Conservation (phyloP, 495 filamentous ascomycete genomes). For the Aspergillus mulundensis region DNA sequence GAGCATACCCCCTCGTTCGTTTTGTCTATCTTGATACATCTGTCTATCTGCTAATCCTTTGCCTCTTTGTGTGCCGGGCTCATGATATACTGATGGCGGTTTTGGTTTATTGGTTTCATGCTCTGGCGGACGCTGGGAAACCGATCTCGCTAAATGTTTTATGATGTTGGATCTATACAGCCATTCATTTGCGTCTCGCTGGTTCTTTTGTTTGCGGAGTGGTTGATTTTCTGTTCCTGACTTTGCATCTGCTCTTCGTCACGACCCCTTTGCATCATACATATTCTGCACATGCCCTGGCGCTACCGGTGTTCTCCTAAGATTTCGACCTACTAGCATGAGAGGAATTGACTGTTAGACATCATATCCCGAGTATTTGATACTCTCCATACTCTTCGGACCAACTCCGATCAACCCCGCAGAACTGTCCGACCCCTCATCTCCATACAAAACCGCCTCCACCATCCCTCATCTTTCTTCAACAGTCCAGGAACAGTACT, state of each 20-base stretch:
- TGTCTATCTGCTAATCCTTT: slow-evolving; percentile 5
- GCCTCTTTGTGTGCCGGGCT: neutral
- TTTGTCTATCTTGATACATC: neutral
- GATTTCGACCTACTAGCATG: slow-evolving; percentile 11
- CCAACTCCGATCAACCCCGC: slow-evolving; percentile 12
- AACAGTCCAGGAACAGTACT: neutral
- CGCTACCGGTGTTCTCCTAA: slow-evolving; percentile 21
- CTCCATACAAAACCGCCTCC: neutral
- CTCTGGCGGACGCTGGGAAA: slow-evolving; percentile 10
- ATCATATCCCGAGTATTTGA: neutral
- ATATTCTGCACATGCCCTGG: slow-evolving; percentile 23
- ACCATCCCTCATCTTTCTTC: neutral
- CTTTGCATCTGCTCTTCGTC: slow-evolving; percentile 6
- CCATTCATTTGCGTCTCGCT: slow-evolving; percentile 15
- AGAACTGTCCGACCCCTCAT: neutral
- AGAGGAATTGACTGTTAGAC: slow-evolving; percentile 8
- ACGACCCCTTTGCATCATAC: slow-evolving; percentile 11
- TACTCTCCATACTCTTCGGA: slow-evolving; percentile 1
- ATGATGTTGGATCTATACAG: slow-evolving; percentile 21
- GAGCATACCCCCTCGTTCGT: slow-evolving; percentile 17
- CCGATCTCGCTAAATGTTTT: slow-evolving; percentile 12
- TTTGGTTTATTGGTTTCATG: slow-evolving; percentile 13
- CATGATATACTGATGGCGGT: slow-evolving; percentile 8
- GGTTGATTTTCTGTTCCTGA: slow-evolving; percentile 2
- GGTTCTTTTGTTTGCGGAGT: slow-evolving; percentile 11